Evolutionary conservation across 108 stramenopile genomes (phyloP).

Genomic region (Fragilariopsis cylindrus): DNA sequence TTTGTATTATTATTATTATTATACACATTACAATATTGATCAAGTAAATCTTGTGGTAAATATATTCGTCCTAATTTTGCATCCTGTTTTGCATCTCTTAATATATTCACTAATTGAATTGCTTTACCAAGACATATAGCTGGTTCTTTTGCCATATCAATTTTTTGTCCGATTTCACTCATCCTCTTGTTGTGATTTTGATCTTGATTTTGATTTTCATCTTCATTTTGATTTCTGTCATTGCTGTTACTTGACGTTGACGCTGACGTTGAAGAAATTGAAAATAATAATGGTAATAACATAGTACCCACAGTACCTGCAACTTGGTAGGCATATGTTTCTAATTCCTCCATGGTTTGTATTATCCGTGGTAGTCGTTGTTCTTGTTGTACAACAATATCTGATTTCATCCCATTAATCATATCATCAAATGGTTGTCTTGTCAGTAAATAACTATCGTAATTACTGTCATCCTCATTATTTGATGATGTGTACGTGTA

Average conservation of each 20-base stretch:
- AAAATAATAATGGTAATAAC: slow-evolving; percentile 22
- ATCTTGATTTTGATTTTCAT: not conserved
- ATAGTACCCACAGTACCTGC: slow-evolving; percentile 36
- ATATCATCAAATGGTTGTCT: slow-evolving; percentile 27
- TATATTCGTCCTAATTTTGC: slow-evolving; percentile 26
- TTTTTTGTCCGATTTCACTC: not conserved
- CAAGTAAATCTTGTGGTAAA: slow-evolving; percentile 27
- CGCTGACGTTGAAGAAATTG: not conserved
- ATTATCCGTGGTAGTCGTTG: slow-evolving; percentile 6
- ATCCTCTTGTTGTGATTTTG: too few relatives aligned
- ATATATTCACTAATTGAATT: slow-evolving; percentile 33
- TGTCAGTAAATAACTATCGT: not conserved
- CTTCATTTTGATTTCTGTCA: not conserved
- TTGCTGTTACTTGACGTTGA: not conserved
- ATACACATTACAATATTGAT: not conserved
- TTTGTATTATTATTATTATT: too few relatives aligned
- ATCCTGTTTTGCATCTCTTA: slow-evolving; percentile 33
- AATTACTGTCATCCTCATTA: not conserved
- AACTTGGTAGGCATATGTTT: slow-evolving; percentile 35
- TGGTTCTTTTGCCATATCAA: slow-evolving; percentile 18
- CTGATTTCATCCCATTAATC: slow-evolving; percentile 30
- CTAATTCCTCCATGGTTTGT: slow-evolving; percentile 27
- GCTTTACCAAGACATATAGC: slow-evolving; percentile 31
- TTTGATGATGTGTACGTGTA: not conserved
- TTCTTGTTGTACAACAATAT: slow-evolving; percentile 1